Base-by-base conservation (phyloP, 1,284 basidiomycete genomes). In the Naganishia cerealis region DNA sequence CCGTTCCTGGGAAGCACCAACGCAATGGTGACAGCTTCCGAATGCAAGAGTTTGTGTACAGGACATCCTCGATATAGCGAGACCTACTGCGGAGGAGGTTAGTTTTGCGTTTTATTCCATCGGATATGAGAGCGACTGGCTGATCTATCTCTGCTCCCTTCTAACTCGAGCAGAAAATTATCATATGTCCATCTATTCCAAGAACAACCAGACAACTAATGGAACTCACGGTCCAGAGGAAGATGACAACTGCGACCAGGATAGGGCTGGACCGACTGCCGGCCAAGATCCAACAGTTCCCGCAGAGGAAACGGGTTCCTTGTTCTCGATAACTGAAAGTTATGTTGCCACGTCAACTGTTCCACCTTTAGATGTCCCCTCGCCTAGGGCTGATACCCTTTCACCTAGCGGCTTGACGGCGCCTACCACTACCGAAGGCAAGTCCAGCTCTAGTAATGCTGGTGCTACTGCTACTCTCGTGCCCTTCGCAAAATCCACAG, bases 21-120 rank as follows among this genome's bases (percentile, higher is more conserved):
- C 18, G 21, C 36, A 50, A 52, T 62, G 59, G 59, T 62, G 12
- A 18, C 59, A 36, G 59, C 59, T 6, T 38, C 50, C 24, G 36
- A 62, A 9, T 62, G 59, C 33, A 38, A 62, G n/a, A 33, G 36
- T 16, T 33, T 36, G 16, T 62, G 59, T 13, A 62, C 59, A 6
- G 59, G 59, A 15, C 59, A 62, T 26, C 24, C 33, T 3, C n/a
- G n/a, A 36, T 40, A 62, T 50, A 62, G 59, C 50, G 59, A 62
- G 24, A 62, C 59, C 2, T 62, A 62, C 21, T 62, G 59, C 26
- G 59, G 59, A 2, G 59, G 46, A 18, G 48, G 59, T 62, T 12
- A 52, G 59, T 33, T 57, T 36, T 15, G n/a, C 16, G 9, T 38
- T 15, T 5, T 38, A 4, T 15, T 50, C 24, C 21, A 50, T 1